Conservation (phyloP, 2,329 filamentous ascomycete species). For the Claviceps africana region DNA sequence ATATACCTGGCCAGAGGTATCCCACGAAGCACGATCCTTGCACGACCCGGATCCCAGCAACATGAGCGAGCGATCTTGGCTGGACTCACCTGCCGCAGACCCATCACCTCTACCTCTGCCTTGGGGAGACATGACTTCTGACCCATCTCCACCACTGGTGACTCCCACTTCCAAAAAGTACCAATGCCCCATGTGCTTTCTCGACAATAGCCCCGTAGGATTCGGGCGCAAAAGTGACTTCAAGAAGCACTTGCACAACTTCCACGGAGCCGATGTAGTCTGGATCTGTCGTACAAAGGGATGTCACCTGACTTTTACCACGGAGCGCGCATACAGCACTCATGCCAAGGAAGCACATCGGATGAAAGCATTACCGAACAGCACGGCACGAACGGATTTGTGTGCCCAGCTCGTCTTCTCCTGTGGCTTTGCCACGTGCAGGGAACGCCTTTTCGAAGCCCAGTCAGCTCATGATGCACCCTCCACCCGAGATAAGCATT, state of each 20-base stretch:
- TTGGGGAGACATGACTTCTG: conserved; percentile 19
- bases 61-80: conserved; percentile 23
- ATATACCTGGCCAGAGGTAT: conserved; percentile 23
- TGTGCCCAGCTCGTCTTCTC: conserved; percentile 31
- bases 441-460: conserved; percentile 29
- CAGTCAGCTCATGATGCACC: conserved; percentile 21
- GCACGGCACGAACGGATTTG: conserved; percentile 25
- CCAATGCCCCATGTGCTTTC: conserved; percentile 31
- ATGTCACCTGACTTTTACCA: conserved; percentile 29
- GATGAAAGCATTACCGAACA: conserved; percentile 26
- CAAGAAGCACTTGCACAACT: conserved; percentile 35
- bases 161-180: conserved; percentile 27
- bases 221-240: conserved; percentile 34
- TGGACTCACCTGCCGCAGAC: conserved; percentile 24
- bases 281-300: conserved; percentile 29
- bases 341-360: conserved; percentile 30
- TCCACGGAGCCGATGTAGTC: conserved; percentile 27
- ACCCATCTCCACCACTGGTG: conserved; percentile 23
- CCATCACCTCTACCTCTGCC: conserved; percentile 20
- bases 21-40: conserved; percentile 20
- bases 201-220: conserved; percentile 30
- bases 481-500: conserved; percentile 27
- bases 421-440: conserved; percentile 28
- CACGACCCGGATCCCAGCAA: conserved; percentile 22
- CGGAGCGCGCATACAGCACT: conserved; percentile 29